Percentiles rank a stretch among this genome's conserved stretches.
These are phyloP conservation scores for Comarum palustre DNA, from an alignment of 306 rosid species.

Conservation along the genomic window DNA sequence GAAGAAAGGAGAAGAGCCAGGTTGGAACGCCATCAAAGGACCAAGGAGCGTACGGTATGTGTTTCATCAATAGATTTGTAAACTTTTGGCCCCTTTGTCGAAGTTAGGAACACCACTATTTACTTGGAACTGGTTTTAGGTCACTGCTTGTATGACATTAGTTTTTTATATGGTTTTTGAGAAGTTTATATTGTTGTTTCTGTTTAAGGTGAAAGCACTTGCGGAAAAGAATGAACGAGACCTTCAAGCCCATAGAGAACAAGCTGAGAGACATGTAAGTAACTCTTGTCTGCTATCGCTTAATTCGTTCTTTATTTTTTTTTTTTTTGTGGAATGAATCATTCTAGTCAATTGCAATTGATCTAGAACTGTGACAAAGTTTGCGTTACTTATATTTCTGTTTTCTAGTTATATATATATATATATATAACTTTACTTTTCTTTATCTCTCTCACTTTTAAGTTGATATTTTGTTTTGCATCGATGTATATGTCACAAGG, in stretches of 20 bases:
- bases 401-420: not conserved
- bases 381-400: not conserved
- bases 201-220: constrained; percentile 69
- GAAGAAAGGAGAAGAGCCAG: constrained; percentile 93
- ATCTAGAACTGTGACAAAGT: not conserved
- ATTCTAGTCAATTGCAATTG: not conserved
- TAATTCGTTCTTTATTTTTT: not conserved
- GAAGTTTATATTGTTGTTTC: constrained; percentile 22
- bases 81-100: constrained; percentile 11
- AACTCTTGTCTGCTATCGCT: constrained; percentile 18
- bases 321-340: not conserved
- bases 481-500: not conserved
- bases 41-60: constrained; percentile 86
- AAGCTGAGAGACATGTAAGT: constrained; percentile 94
- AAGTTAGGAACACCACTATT: constrained; percentile 9
- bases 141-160: not conserved
- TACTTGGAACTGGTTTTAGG: not conserved
- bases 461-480: not conserved
- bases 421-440: not conserved
- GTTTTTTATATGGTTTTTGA: constrained; percentile 17
- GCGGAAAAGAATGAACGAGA: constrained; percentile 97
- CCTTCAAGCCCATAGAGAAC: constrained; percentile 90
- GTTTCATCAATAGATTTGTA: constrained; percentile 12
- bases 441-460: not conserved
- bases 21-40: constrained; percentile 86